Evolutionary conservation across 306 rosid genomes (phyloP).

Genomic region (Prinsepia uniflora): DNA sequence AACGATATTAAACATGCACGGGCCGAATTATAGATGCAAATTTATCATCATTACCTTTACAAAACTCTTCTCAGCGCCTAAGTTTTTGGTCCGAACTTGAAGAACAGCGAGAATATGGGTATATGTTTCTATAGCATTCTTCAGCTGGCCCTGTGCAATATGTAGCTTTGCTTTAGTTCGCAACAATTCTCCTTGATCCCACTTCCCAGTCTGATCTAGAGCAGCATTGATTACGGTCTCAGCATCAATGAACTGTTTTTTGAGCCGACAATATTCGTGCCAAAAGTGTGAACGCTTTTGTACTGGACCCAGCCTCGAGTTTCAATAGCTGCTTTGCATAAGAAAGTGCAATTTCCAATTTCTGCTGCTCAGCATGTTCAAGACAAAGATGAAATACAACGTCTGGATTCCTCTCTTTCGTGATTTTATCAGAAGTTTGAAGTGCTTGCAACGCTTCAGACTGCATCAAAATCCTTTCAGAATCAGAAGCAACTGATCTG

Average conservation of each 20-base stretch:
- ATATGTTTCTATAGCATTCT: slow-evolving; percentile 63
- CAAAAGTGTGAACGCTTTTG: slow-evolving; percentile 49
- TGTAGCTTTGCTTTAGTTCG: slow-evolving; percentile 81
- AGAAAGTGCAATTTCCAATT: slow-evolving; percentile 57
- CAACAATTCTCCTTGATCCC: slow-evolving; percentile 86
- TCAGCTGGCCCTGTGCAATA: slow-evolving; percentile 69
- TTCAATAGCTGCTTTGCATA: slow-evolving; percentile 60
- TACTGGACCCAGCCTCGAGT: slow-evolving; percentile 72
- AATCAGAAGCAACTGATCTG: slow-evolving; percentile 49
- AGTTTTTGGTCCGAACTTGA: slow-evolving; percentile 65
- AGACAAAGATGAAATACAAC: slow-evolving; percentile 69
- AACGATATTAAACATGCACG: slow-evolving; percentile 1
- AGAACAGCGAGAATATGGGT: slow-evolving; percentile 78
- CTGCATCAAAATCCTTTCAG: slow-evolving; percentile 54
- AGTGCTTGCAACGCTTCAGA: slow-evolving; percentile 64
- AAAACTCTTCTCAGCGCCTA: slow-evolving; percentile 45
- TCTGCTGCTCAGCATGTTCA: slow-evolving; percentile 85
- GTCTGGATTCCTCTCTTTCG: slow-evolving; percentile 59
- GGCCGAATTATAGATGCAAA: background rate
- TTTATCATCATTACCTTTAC: slow-evolving; percentile 43
- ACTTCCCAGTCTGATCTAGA: slow-evolving; percentile 76
- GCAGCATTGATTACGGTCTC: slow-evolving; percentile 79
- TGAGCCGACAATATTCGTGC: slow-evolving; percentile 85
- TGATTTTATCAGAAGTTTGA: slow-evolving; percentile 48
- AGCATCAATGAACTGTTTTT: slow-evolving; percentile 61